phyloP scores from a whole-genome alignment of 2,329 filamentous ascomycete genomes.

The Ampelomyces quisqualis region DNA sequence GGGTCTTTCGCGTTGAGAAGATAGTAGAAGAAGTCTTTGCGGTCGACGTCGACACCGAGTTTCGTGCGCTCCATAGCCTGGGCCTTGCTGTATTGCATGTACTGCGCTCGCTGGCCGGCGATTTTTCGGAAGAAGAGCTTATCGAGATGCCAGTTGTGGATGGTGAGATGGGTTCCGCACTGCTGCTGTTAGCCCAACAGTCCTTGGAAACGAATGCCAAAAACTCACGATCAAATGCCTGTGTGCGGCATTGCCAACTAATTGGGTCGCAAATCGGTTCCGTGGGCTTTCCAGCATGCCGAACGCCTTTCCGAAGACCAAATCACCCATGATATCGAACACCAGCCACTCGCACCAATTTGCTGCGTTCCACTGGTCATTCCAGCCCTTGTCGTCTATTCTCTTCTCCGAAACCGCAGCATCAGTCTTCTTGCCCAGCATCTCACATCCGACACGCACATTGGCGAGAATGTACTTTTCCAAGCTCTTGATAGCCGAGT shows the following conservation, averaged over 20 bases:
- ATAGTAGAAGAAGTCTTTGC: slow-evolving; percentile 53
- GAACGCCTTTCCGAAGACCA: slow-evolving; percentile 50
- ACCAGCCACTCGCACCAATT: slow-evolving; percentile 50
- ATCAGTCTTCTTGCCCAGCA: slow-evolving; percentile 29
- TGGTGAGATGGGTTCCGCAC: slow-evolving; percentile 48
- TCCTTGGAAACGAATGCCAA: not conserved
- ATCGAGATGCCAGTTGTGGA: slow-evolving; percentile 48
- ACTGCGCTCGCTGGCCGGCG: slow-evolving; percentile 43
- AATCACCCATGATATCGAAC: slow-evolving; percentile 56
- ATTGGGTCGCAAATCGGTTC: slow-evolving; percentile 46
- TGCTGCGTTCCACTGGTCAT: slow-evolving; percentile 47
- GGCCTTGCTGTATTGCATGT: slow-evolving; percentile 48
- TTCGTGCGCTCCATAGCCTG: slow-evolving; percentile 49
- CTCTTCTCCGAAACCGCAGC: slow-evolving; percentile 7
- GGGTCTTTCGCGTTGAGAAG: slow-evolving; percentile 51
- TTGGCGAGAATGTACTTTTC: slow-evolving; percentile 50
- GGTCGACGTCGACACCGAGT: slow-evolving; percentile 42
- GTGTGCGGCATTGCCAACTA: slow-evolving; percentile 49
- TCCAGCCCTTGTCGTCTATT: slow-evolving; percentile 43
- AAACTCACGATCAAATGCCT: slow-evolving; percentile 47
- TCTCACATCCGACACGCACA: slow-evolving; percentile 44
- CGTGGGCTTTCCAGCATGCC: slow-evolving; percentile 45
- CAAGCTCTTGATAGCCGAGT: slow-evolving; percentile 48
- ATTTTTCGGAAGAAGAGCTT: slow-evolving; percentile 50
- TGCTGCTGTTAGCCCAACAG: slow-evolving; percentile 15